Evolutionary conservation across 345 rosid genomes (phyloP), one percentile per base, ranked within the genome.

Genomic region (Eucalyptus sp.): DNA sequence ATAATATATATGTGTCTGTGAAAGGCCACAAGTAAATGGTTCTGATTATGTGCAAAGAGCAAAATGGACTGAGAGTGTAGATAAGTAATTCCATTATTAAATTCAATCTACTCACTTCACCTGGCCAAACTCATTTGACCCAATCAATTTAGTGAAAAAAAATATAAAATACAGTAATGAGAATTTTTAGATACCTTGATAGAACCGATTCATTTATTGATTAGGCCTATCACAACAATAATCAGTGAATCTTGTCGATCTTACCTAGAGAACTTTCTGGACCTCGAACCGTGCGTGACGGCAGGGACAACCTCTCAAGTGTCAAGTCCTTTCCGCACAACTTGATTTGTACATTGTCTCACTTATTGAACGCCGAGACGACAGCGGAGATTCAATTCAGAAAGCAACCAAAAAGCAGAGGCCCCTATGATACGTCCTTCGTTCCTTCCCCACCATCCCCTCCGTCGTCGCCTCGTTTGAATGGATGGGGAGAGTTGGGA

Each of bases 201-300:
- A 16, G 54, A 51, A 16, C 17, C 54, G 8, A 6, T 51, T 51
- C 20, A 8, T 51, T 6, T 51, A 51, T 16, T 51, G 20, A 51
- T 51, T 16, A 7, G 20, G 76, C 8, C 20, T n/a, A n/a, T 15
- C 31, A 14, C 79, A 66, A 31, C 79, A 31, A 66, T 33, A 8
- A 1, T 8, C 1, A 18, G 29, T 6, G 5, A 66, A 66, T 66
- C 41, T 11, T 3, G 20, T 8, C 1, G 1, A 33, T 33, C 79
- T 41, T 16, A 15, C 31, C 8, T 11, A 31, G 18, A 16, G 79
- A 66, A 66, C 6, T 4, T 11, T 2, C 4, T 13, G 37, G 37
- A 58, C 76, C 64, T 2, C 10, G 9, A 64, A n/a, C 33, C 33
- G 33, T 33, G 33, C 33, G 33, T 33, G 33, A 33, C 33, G 33